A percentile compares a stretch with the other conserved stretches of the same genome.
These are phyloP conservation scores for Pleurostoma richardsiae DNA, from an alignment of 2,329 filamentous ascomycete species.

Conservation along the genomic window DNA sequence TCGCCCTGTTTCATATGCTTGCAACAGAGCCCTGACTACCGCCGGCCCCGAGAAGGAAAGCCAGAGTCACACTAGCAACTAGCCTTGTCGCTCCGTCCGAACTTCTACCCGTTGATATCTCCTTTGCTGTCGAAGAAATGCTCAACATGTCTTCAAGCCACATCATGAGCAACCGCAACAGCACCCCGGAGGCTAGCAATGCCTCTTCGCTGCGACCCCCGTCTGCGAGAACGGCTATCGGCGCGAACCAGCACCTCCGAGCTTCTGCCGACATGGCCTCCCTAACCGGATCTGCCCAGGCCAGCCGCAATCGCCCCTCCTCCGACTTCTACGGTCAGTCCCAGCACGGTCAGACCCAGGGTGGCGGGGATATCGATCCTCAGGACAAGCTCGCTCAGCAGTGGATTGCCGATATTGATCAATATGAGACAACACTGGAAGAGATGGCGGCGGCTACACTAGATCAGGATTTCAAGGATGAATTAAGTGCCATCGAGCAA, in stretches of 20 bases:
- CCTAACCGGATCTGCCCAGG: slow-evolving; percentile 61
- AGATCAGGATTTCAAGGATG: slow-evolving; percentile 99
- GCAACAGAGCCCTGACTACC: slow-evolving; percentile 13
- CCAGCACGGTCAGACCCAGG: slow-evolving; percentile 63
- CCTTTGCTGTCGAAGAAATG: slow-evolving; percentile 26
- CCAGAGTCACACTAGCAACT: background rate
- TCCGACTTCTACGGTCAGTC: slow-evolving; percentile 89
- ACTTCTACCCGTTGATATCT: background rate
- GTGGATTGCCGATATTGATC: slow-evolving; percentile 98
- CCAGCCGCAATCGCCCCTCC: slow-evolving; percentile 77
- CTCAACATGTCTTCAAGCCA: slow-evolving; percentile 49
- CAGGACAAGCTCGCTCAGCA: slow-evolving; percentile 94
- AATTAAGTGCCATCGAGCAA: slow-evolving; percentile 97
- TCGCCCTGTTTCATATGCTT: slow-evolving; percentile 29
- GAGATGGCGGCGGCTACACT: slow-evolving; percentile 99
- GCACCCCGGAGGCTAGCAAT: slow-evolving; percentile 86
- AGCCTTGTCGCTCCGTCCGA: slow-evolving; percentile 1
- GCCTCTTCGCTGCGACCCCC: slow-evolving; percentile 79
- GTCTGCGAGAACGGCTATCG: slow-evolving; percentile 65
- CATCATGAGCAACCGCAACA: slow-evolving; percentile 84
- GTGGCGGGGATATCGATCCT: slow-evolving; percentile 68
- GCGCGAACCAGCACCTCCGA: slow-evolving; percentile 78
- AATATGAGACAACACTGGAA: slow-evolving; percentile 97
- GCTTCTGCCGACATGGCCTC: slow-evolving; percentile 94
- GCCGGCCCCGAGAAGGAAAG: background rate